Conservation (phyloP, 164 flowering plant species). For the Umbellularia californica region DNA sequence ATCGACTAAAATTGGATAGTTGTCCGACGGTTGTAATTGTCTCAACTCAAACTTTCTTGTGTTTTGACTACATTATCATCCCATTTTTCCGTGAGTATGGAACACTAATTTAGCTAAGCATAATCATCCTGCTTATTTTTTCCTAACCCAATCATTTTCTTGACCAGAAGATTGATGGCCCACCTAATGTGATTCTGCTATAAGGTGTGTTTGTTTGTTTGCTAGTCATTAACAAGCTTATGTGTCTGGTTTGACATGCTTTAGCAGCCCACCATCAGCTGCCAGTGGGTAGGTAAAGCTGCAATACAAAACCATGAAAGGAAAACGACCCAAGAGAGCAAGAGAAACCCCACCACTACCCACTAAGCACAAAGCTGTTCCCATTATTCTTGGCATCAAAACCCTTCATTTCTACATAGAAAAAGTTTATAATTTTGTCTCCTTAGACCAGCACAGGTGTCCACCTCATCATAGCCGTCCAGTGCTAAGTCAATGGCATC, state of each 20-base stretch:
- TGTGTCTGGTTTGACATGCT: neutral
- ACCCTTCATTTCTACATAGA: conserved; percentile 20
- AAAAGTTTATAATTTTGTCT: conserved; percentile 47
- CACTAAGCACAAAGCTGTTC: conserved; percentile 3
- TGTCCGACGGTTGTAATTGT: neutral
- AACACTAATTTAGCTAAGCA: neutral
- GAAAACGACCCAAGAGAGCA: conserved; percentile 4
- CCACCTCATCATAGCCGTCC: conserved; percentile 50
- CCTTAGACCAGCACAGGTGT: conserved; percentile 29
- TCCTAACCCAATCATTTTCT: conserved; percentile 11
- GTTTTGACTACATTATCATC: too few species aligned
- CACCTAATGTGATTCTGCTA: conserved; percentile 2
- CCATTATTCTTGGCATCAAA: conserved; percentile 18
- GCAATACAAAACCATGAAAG: neutral
- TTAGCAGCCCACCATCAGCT: neutral
- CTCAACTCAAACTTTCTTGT: neutral
- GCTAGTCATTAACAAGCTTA: neutral
- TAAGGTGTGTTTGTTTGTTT: neutral
- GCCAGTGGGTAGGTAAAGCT: conserved; percentile 26
- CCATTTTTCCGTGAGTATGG: too few species aligned
- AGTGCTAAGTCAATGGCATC: conserved; percentile 44
- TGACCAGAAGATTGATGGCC: conserved; percentile 7
- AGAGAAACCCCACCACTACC: conserved; percentile 13
- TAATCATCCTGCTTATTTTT: neutral
- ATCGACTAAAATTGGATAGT: too few species aligned